Conservation (phyloP, 306 rosid genomes). For the Trifolium pratense region DNA sequence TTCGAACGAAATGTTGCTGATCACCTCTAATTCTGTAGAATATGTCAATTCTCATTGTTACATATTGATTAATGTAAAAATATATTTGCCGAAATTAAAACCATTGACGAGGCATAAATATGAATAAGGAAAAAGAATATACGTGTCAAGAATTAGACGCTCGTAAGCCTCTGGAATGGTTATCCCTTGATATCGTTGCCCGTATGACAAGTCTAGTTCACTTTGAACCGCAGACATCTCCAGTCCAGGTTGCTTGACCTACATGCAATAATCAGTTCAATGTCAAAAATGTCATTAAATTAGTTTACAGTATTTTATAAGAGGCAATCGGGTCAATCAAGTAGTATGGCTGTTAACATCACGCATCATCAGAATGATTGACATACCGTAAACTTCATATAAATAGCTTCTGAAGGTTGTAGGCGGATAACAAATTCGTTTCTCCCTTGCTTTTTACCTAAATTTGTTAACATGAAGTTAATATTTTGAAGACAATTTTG, state of each 20-base stretch:
- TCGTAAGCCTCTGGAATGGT: constrained; percentile 95
- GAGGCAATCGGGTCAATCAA: constrained; percentile 30
- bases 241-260: constrained; percentile 98
- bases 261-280: constrained; percentile 39
- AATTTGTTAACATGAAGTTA: constrained; percentile 28
- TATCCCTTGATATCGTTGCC: constrained; percentile 82
- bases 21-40: constrained; percentile 86
- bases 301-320: not conserved
- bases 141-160: constrained; percentile 98
- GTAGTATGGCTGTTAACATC: constrained; percentile 7
- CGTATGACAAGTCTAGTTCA: constrained; percentile 89
- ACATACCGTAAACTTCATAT: constrained; percentile 85
- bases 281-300: not conserved
- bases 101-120: constrained; percentile 1
- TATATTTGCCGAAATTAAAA: not conserved
- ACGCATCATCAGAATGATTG: constrained; percentile 24
- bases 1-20: constrained; percentile 93
- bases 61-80: constrained; percentile 15
- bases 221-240: constrained; percentile 89
- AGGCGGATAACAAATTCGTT: constrained; percentile 87
- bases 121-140: constrained; percentile 41
- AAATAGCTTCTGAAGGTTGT: constrained; percentile 85
- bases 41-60: constrained; percentile 15
- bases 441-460: constrained; percentile 86
- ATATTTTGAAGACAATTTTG: constrained; percentile 24